phyloP scores from a whole-genome alignment of 768 basidiomycete species.

The Pisolithus albus region DNA sequence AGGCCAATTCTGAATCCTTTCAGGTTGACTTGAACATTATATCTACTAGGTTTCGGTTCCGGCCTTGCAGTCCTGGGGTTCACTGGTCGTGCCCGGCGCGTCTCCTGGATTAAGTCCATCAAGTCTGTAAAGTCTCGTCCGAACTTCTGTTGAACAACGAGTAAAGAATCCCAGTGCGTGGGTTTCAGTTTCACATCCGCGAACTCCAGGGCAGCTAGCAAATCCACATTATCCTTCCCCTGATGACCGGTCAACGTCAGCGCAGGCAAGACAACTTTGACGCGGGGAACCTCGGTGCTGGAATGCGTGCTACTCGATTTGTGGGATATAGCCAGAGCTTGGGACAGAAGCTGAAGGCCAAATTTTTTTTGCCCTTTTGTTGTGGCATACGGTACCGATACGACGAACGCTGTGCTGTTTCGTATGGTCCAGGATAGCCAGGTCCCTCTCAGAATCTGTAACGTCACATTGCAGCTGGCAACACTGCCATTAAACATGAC shows the following conservation, averaged over 20 bases:
- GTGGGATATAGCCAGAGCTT: conserved; percentile 53
- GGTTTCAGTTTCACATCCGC: conserved; percentile 73
- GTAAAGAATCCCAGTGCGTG: conserved; percentile 74
- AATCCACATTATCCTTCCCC: conserved; percentile 37
- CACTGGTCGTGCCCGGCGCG: conserved; percentile 31
- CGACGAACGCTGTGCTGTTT: conserved; percentile 41
- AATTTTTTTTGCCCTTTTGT: conserved; percentile 39
- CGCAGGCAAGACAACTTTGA: conserved; percentile 62
- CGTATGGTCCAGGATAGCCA: conserved; percentile 75
- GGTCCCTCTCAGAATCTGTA: conserved; percentile 84
- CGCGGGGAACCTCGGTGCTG: conserved; percentile 36
- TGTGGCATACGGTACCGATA: conserved; percentile 30
- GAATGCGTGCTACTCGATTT: conserved; percentile 32
- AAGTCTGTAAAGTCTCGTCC: conserved; percentile 85
- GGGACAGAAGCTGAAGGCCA: conserved; percentile 59
- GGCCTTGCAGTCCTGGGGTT: conserved; percentile 4
- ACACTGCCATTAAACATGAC: conserved; percentile 51
- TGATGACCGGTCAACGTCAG: conserved; percentile 59
- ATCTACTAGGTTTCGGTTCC: conserved; percentile 23
- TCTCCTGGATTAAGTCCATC: conserved; percentile 57
- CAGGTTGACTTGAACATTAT: conserved; percentile 55
- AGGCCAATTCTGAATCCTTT: conserved; percentile 77
- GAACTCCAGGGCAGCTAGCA: conserved; percentile 57
- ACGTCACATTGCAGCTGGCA: conserved; percentile 45
- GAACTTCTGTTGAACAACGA: conserved; percentile 83